Evolutionary conservation across 352 stramenopile species (phyloP).

Genomic region (Phytophthora sojae): DNA sequence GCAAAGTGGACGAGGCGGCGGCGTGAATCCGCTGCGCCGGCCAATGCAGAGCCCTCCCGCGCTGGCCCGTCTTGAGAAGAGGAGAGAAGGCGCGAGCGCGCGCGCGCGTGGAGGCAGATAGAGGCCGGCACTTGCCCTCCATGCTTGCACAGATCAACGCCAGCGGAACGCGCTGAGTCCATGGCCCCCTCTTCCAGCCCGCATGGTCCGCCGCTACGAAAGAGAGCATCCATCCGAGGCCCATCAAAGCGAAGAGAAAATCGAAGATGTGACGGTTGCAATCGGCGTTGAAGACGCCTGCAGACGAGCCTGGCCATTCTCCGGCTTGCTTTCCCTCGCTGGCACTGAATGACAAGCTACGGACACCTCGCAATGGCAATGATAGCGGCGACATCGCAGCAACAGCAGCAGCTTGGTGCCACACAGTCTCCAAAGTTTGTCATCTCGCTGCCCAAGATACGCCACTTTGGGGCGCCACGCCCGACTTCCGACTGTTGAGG

Average conservation of each 20-base stretch:
- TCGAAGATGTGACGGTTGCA: conserved; percentile 32
- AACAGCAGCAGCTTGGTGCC: too few relatives aligned
- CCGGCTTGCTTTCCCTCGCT: conserved; percentile 21
- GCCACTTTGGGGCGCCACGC: background rate
- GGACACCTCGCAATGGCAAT: too few relatives aligned
- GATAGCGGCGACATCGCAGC: too few relatives aligned
- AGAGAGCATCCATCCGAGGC: too few relatives aligned
- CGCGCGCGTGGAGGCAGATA: too few relatives aligned
- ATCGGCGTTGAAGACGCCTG: background rate
- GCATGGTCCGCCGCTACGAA: conserved; percentile 1
- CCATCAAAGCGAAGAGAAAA: conserved; percentile 12
- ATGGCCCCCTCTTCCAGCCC: background rate
- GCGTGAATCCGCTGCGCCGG: conserved; percentile 5
- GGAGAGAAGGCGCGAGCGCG: too few relatives aligned
- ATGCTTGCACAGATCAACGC: too few relatives aligned
- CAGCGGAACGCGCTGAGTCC: background rate
- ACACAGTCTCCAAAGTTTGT: background rate
- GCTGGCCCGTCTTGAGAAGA: background rate
- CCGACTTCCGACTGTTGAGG: background rate
- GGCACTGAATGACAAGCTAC: too few relatives aligned
- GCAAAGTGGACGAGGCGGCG: conserved; percentile 25
- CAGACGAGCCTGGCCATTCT: conserved; percentile 4
- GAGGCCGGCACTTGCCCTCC: too few relatives aligned
- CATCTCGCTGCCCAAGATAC: too few relatives aligned
- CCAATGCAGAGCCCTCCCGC: background rate